A percentile compares a stretch with the other conserved stretches of the same genome.
Conservation (phyloP, 169 alveolate species). For the Plasmodium gallinaceum region DNA sequence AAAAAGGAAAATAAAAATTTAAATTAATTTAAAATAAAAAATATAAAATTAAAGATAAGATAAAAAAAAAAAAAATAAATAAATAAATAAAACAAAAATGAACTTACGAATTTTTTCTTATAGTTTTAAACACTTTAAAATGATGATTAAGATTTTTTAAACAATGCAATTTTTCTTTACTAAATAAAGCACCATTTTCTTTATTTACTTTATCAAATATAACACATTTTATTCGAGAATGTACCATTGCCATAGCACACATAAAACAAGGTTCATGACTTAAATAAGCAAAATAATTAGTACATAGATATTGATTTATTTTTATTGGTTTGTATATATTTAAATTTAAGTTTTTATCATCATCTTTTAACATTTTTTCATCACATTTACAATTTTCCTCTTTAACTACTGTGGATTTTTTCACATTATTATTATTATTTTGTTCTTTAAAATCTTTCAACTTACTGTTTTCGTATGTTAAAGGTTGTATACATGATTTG, state of each 20-base stretch:
- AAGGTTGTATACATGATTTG: not conserved
- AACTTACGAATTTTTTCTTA: not conserved
- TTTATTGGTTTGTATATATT: not conserved
- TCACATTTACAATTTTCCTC: conserved; percentile 3
- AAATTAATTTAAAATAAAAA: not conserved
- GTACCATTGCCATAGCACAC: conserved; percentile 98
- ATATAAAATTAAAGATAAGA: not conserved
- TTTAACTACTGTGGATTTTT: conserved; percentile 5
- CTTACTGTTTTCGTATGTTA: not conserved
- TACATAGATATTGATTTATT: conserved; percentile 86
- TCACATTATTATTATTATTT: not conserved
- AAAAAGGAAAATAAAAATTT: too few species aligned
- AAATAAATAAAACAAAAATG: not conserved
- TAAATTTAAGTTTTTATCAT: not conserved
- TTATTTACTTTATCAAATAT: conserved; percentile 84
- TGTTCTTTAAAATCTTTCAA: not conserved
- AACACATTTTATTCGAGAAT: conserved; percentile 92
- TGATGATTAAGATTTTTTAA: conserved; percentile 85
- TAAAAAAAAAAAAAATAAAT: not conserved
- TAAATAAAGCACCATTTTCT: conserved; percentile 84
- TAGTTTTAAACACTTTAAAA: conserved; percentile 82
- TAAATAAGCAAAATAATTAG: conserved; percentile 87
- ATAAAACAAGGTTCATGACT: conserved; percentile 96
- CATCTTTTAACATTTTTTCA: conserved; percentile 15
- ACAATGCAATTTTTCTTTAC: conserved; percentile 85